Conservation (phyloP, 768 basidiomycete species). For the Amanita rubescens region DNA sequence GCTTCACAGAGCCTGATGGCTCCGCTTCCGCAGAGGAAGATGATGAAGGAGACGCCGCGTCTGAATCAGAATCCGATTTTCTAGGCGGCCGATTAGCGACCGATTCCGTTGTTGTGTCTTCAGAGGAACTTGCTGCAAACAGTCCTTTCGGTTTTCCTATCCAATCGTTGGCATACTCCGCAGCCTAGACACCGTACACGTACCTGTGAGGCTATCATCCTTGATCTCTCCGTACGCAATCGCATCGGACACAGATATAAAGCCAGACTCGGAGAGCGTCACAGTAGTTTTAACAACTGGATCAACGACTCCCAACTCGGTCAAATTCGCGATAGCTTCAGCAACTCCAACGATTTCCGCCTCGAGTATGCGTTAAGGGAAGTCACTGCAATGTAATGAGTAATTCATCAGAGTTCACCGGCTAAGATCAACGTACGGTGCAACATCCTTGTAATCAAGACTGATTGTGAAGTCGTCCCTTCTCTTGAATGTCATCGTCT, state of each 20-base stretch:
- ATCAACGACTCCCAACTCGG: slow-evolving; percentile 71
- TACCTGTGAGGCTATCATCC: slow-evolving; percentile 70
- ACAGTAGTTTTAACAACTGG: slow-evolving; percentile 88
- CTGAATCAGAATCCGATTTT: slow-evolving; percentile 21
- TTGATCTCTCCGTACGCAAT: slow-evolving; percentile 76
- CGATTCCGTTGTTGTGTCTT: slow-evolving; percentile 31
- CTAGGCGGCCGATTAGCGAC: slow-evolving; percentile 39
- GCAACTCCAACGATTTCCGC: slow-evolving; percentile 65
- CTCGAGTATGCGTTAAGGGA: slow-evolving; percentile 68
- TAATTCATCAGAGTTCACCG: neutral
- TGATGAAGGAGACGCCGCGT: slow-evolving; percentile 15
- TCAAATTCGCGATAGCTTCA: slow-evolving; percentile 77
- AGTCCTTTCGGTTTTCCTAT: slow-evolving; percentile 82
- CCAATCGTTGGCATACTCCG: slow-evolving; percentile 6
- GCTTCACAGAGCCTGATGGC: slow-evolving; percentile 18
- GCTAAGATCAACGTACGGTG: slow-evolving; percentile 45
- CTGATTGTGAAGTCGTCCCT: slow-evolving; percentile 76
- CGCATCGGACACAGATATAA: slow-evolving; percentile 75
- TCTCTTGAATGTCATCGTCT: slow-evolving; percentile 80
- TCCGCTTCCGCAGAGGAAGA: slow-evolving; percentile 22
- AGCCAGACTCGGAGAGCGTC: slow-evolving; percentile 78
- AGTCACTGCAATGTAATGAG: slow-evolving; percentile 38
- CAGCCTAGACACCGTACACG: slow-evolving; percentile 12
- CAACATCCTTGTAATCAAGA: slow-evolving; percentile 65
- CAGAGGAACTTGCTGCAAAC: slow-evolving; percentile 49